Evolutionary conservation across 768 basidiomycete genomes (phyloP), one percentile per base, ranked within the genome.

Genomic region (Agaricus bisporus): DNA sequence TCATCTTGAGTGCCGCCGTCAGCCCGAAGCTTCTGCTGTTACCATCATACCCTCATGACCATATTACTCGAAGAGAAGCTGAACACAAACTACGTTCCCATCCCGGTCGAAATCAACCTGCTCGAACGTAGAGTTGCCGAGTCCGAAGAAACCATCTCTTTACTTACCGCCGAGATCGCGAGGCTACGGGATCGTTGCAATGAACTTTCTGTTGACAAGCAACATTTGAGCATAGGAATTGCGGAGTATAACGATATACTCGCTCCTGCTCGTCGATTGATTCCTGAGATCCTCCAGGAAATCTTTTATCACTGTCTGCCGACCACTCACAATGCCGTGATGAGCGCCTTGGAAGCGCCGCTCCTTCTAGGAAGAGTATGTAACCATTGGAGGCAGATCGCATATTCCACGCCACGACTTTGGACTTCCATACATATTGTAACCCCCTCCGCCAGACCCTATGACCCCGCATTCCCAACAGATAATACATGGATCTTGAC

Each of bases 391-490:
- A 51, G 65, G 7, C 36, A 49, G 22, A 46, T 65, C 12, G 58
- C 59, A 0, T 43, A 61, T 20, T 44, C 60, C 2, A 64, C 63
- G 6, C 64, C 67, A 1, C 47, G 38, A 15, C 55, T 66, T 2
- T 68, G 67, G 63, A 20, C 62, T 1, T 58, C 59, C 12, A 49
- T 63, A n/a, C 56, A 62, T 39, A 58, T 60, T 9, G 39, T 46
- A 14, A 51, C 56, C n/a, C 60, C 60, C 22, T 36, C 44, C 17
- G 5, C 47, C 18, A 18, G 48, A 14, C 36, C 53, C n/a, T 48
- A 29, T 41, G 20, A 41, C 22, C 17, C 46, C 6, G n/a, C n/a
- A n/a, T 17, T 17, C 10, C 39, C 41, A 18, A 22, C 41, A 9
- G 49, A 43, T 32, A 37, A 48, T 48, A 41, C 32, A 12, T 8